Conservation (phyloP, 768 basidiomycete species). For the Boletus insuetus region DNA sequence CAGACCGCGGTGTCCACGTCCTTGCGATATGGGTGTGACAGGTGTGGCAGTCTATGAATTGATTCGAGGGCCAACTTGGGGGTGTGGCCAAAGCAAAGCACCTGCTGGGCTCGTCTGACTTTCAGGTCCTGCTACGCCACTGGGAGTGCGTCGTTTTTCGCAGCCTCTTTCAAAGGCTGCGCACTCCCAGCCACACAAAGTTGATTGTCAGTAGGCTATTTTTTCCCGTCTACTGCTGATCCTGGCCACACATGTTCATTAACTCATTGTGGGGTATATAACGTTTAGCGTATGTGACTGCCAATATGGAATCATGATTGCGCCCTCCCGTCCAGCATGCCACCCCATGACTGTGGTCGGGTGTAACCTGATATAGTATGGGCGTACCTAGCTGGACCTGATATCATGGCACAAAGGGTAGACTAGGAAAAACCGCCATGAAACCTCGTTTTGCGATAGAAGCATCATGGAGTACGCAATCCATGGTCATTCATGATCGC, state of each 20-base stretch:
- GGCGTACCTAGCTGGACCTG: constrained; percentile 8
- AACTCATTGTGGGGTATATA: constrained; percentile 26
- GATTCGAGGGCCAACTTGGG: constrained; percentile 3
- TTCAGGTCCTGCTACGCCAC: not conserved
- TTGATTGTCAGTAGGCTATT: not conserved
- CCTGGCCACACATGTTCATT: constrained; percentile 16
- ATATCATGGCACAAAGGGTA: not conserved
- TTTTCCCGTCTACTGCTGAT: constrained; percentile 10
- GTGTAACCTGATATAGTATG: not conserved
- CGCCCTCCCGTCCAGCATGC: constrained; percentile 2
- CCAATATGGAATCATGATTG: constrained; percentile 18
- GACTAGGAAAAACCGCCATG: not conserved
- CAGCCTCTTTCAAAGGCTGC: not conserved
- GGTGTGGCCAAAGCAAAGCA: constrained; percentile 7
- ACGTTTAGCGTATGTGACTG: constrained; percentile 10
- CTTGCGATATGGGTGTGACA: constrained; percentile 10
- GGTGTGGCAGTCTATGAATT: not conserved
- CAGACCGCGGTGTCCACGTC: not conserved
- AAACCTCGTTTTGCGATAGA: not conserved
- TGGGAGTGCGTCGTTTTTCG: not conserved
- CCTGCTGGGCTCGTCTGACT: constrained; percentile 6
- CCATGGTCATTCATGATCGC: not conserved
- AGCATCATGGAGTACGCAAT: not conserved
- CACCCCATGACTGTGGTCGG: constrained; percentile 10
- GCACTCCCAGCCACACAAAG: not conserved